Conservation (phyloP, 306 rosid species). For the Glycine latifolia region DNA sequence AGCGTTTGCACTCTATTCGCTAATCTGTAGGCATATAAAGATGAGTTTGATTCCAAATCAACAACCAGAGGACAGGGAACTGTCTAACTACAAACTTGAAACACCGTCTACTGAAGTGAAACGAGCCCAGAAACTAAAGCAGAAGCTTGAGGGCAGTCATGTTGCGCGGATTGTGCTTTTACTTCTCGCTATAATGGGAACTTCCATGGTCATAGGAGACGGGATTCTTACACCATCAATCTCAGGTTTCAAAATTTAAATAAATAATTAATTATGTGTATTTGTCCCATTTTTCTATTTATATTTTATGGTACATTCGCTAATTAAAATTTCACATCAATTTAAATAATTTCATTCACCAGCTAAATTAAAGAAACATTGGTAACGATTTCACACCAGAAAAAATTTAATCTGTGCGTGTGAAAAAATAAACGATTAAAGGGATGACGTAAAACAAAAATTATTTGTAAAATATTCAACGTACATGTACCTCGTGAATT, state of each 20-base stretch:
- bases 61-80: constrained; percentile 75
- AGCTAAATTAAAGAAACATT: no score
- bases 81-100: constrained; percentile 64
- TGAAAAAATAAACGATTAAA: no score
- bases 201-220: constrained; percentile 87
- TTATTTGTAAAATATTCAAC: no score
- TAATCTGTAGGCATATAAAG: constrained; percentile 63
- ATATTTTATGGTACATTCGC: no score
- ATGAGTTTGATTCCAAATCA: constrained; percentile 72
- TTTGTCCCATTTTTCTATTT: no score
- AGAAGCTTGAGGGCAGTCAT: constrained; percentile 56
- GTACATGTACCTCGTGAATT: no score
- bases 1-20: constrained; percentile 76
- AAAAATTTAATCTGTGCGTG: no score
- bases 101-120: constrained; percentile 51
- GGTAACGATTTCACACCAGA: no score
- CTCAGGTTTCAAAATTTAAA: constrained; percentile 56
- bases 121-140: constrained; percentile 56
- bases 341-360: no score
- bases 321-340: no score
- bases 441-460: no score
- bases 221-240: constrained; percentile 87
- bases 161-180: constrained; percentile 52
- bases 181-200: constrained; percentile 64
- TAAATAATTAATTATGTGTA: no score